Conservation (phyloP, 805 yeast species). For the Cyberlindnera xishuangbannaensis region DNA sequence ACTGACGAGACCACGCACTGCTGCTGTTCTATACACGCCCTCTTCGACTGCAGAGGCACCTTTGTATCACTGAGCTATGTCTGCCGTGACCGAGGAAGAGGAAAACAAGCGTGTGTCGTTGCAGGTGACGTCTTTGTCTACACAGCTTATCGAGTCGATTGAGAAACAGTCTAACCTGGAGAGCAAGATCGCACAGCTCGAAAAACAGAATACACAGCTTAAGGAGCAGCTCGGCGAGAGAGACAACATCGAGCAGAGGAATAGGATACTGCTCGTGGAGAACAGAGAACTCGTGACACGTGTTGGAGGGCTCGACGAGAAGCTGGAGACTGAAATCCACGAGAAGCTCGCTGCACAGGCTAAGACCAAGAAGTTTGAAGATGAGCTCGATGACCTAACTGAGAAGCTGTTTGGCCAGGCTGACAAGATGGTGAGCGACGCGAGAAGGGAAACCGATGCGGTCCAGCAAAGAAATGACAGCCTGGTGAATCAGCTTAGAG, state of each 20-base stretch:
- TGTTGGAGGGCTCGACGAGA: slow-evolving; percentile 29
- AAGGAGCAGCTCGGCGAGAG: slow-evolving; percentile 19
- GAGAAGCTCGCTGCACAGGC: slow-evolving; percentile 46
- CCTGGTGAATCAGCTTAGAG: slow-evolving; percentile 48
- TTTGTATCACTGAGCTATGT: no score
- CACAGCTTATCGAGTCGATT: slow-evolving; percentile 54
- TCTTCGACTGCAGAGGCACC: no score
- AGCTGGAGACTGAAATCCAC: slow-evolving; percentile 26
- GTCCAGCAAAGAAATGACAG: slow-evolving; percentile 54
- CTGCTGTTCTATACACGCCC: no score
- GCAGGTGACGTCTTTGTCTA: slow-evolving; percentile 53
- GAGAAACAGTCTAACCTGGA: slow-evolving; percentile 53
- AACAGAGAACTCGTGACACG: slow-evolving; percentile 29
- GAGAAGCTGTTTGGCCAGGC: slow-evolving; percentile 80
- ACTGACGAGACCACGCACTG: no score
- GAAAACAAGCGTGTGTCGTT: slow-evolving; percentile 41
- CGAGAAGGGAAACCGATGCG: slow-evolving; percentile 60
- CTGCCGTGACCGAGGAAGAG: no score
- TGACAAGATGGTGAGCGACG: slow-evolving; percentile 76
- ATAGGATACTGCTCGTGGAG: slow-evolving; percentile 26
- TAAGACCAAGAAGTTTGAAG: slow-evolving; percentile 54
- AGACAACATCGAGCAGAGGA: slow-evolving; percentile 16
- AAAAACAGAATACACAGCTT: slow-evolving; percentile 31
- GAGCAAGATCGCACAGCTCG: slow-evolving; percentile 37
- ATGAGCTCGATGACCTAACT: slow-evolving; percentile 75